Conservation (phyloP, 768 basidiomycete species). For the Kwoniella bestiolae region DNA sequence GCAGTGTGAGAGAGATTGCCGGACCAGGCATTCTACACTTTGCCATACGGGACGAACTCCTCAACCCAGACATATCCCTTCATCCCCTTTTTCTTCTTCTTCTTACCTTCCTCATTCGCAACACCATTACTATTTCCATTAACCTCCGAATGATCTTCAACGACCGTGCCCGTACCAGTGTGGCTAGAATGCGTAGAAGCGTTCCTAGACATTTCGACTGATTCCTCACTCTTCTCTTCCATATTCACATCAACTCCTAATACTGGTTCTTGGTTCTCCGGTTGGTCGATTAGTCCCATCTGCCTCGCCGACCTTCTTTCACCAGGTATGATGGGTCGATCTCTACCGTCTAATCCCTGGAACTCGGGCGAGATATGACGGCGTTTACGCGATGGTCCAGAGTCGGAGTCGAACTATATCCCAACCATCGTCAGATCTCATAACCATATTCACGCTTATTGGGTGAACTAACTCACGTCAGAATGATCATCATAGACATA, state of each 20-base stretch:
- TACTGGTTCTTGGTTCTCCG: conserved; percentile 1
- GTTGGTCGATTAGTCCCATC: not conserved
- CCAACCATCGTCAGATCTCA: not conserved
- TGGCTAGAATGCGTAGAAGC: not conserved
- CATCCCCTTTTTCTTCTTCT: conserved; percentile 16
- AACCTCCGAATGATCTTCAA: not conserved
- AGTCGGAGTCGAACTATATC: conserved; percentile 13
- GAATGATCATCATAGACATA: conserved; percentile 38
- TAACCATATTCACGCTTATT: not conserved
- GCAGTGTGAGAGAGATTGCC: too few species aligned
- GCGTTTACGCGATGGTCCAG: conserved; percentile 20
- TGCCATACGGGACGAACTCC: conserved; percentile 11
- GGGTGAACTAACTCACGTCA: conserved; percentile 23
- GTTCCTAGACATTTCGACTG: not conserved
- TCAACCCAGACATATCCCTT: conserved; percentile 39
- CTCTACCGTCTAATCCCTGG: conserved; percentile 13
- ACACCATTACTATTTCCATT: conserved; percentile 3
- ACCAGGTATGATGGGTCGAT: conserved; percentile 38
- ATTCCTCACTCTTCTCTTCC: not conserved
- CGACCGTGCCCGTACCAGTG: not conserved
- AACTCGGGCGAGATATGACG: conserved; percentile 1
- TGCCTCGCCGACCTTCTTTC: conserved; percentile 40
- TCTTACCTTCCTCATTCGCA: not conserved
- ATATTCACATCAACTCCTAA: not conserved
- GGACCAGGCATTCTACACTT: too few species aligned